These are phyloP conservation scores for Friedmanniomyces simplex DNA, from an alignment of 495 filamentous ascomycete genomes.

Conservation along the genomic window DNA sequence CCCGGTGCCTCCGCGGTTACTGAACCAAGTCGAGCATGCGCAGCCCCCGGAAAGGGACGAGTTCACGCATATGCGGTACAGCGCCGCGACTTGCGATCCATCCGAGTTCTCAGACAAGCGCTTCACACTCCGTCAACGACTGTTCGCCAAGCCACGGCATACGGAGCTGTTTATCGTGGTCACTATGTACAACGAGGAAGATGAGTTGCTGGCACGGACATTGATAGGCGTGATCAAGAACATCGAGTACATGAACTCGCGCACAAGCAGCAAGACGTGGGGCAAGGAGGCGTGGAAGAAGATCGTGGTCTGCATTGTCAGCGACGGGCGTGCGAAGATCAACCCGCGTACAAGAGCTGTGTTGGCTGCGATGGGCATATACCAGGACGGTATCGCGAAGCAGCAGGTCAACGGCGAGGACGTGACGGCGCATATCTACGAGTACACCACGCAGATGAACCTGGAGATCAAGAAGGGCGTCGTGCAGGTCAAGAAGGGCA, in stretches of 20 bases:
- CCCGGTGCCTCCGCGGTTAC: slow-evolving; percentile 79
- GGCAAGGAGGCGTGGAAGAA: slow-evolving; percentile 99
- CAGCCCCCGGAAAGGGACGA: slow-evolving; percentile 77
- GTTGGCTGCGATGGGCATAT: slow-evolving; percentile 86
- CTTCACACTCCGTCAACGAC: slow-evolving; percentile 86
- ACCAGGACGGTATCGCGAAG: slow-evolving; percentile 98
- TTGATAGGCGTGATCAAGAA: slow-evolving; percentile 98
- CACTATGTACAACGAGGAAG: slow-evolving; percentile 99
- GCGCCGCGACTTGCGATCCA: slow-evolving; percentile 93
- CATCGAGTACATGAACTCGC: slow-evolving; percentile 90
- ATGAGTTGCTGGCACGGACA: slow-evolving; percentile 89
- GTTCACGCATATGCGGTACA: slow-evolving; percentile 98
- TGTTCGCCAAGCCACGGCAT: slow-evolving; percentile 86
- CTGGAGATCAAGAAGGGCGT: slow-evolving; percentile 81
- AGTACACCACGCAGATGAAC: slow-evolving; percentile 92
- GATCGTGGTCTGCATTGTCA: slow-evolving; percentile 97
- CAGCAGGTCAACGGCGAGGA: slow-evolving; percentile 95
- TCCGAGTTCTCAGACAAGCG: slow-evolving; percentile 73
- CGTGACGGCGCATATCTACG: slow-evolving; percentile 97
- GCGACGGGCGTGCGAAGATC: slow-evolving; percentile 97
- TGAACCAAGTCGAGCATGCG: slow-evolving; percentile 77
- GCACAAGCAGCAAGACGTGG: slow-evolving; percentile 90
- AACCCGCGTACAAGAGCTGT: slow-evolving; percentile 85
- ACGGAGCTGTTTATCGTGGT: slow-evolving; percentile 97
- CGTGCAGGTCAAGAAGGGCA: slow-evolving; percentile 64